A percentile compares a stretch with the other conserved stretches of the same genome.
phyloP scores from a whole-genome alignment of 2,329 filamentous ascomycete genomes.

The Intubia oerlemansii region DNA sequence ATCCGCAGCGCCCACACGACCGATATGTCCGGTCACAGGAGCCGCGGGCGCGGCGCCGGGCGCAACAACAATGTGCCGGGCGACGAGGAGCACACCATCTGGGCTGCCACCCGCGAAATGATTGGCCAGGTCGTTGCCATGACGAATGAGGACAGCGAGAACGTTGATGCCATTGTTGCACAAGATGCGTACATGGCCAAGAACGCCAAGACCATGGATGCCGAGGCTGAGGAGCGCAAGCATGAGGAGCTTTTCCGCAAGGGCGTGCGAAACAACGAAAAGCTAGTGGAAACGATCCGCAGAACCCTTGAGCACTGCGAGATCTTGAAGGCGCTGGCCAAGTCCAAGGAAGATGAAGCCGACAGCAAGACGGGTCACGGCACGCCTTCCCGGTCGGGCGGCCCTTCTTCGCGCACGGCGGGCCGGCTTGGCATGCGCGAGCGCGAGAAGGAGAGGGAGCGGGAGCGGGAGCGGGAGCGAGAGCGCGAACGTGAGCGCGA shows the following conservation, averaged over 20 bases:
- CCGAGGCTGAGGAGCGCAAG: slow-evolving; percentile 9
- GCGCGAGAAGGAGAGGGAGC: slow-evolving; percentile 11
- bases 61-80: too few relatives aligned
- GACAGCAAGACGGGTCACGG: slow-evolving; percentile 10
- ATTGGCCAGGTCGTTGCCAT: background rate
- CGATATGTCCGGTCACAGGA: too few relatives aligned
- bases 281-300: slow-evolving; percentile 15
- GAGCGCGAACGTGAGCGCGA: slow-evolving; percentile 12
- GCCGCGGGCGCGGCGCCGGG: too few relatives aligned
- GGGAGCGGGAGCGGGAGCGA: slow-evolving; percentile 10
- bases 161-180: slow-evolving; percentile 16
- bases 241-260: slow-evolving; percentile 12
- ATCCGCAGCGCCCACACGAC: too few relatives aligned
- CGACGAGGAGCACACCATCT: background rate
- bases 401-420: slow-evolving; percentile 6
- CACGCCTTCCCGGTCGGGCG: slow-evolving; percentile 7
- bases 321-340: slow-evolving; percentile 17
- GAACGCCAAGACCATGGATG: slow-evolving; percentile 15
- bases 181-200: slow-evolving; percentile 19
- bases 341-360: slow-evolving; percentile 17
- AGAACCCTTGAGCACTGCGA: slow-evolving; percentile 17
- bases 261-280: slow-evolving; percentile 13
- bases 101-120: background rate
- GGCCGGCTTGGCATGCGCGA: slow-evolving; percentile 10
- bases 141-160: slow-evolving; percentile 18